phyloP scores from a whole-genome alignment of 2,329 filamentous ascomycete species.

The Cadophora sp. region DNA sequence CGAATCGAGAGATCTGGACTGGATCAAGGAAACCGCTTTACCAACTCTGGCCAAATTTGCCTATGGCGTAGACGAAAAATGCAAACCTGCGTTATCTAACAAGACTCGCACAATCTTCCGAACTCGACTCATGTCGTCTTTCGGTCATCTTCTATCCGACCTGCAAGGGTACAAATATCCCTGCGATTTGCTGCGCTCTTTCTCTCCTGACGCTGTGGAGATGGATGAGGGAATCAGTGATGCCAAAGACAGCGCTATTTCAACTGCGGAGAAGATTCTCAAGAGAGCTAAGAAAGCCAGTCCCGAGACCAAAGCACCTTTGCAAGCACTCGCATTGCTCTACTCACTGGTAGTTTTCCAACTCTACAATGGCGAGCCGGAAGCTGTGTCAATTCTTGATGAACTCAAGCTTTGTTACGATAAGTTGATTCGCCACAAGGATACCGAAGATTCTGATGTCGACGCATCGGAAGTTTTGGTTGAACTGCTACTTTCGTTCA shows the following conservation, averaged over 20 bases:
- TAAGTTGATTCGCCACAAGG: conserved; percentile 61
- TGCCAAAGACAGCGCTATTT: conserved; percentile 59
- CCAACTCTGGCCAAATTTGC: conserved; percentile 57
- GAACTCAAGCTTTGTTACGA: conserved; percentile 82
- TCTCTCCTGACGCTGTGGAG: conserved; percentile 50
- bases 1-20: conserved; percentile 30
- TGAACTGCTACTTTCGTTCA: conserved; percentile 88
- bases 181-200: conserved; percentile 39
- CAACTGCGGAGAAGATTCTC: conserved; percentile 59
- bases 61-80: conserved; percentile 55
- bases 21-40: conserved; percentile 40
- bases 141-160: conserved; percentile 62
- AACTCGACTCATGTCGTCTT: conserved; percentile 62
- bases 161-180: conserved; percentile 57
- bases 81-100: conserved; percentile 55
- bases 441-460: conserved; percentile 57
- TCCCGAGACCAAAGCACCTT: conserved; percentile 41
- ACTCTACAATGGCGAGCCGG: conserved; percentile 87
- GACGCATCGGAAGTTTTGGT: conserved; percentile 76
- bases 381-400: conserved; percentile 81
- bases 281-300: conserved; percentile 49
- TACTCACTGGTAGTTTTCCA: conserved; percentile 87
- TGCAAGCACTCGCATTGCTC: conserved; percentile 76
- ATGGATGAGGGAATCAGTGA: conserved; percentile 63
- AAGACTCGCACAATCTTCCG: conserved; percentile 61